These are phyloP conservation scores for Geranium brycei DNA, from an alignment of 345 rosid genomes.

Conservation along the genomic window DNA sequence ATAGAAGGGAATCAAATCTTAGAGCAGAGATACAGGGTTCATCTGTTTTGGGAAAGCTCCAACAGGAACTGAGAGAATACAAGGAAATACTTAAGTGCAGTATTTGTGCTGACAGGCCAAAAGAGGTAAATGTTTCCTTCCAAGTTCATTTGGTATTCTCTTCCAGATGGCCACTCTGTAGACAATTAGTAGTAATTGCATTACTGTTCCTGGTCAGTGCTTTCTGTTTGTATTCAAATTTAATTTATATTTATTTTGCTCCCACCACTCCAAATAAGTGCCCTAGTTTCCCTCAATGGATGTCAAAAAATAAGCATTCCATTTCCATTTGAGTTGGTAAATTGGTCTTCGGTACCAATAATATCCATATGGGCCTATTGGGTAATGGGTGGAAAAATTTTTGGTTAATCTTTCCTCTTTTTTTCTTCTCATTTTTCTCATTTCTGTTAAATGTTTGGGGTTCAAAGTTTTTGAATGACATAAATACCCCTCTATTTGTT, in stretches of 20 bases:
- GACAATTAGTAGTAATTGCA: not conserved
- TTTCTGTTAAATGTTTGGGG: no score
- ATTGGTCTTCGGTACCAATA: no score
- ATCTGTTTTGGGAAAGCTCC: slow-evolving; percentile 55
- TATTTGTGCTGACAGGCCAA: slow-evolving; percentile 69
- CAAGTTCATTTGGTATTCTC: not conserved
- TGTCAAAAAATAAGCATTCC: no score
- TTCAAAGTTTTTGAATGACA: no score
- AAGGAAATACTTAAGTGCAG: slow-evolving; percentile 83
- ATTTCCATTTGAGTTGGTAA: no score
- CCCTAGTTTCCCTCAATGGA: no score
- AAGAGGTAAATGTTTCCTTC: slow-evolving; percentile 46
- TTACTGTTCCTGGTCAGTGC: not conserved
- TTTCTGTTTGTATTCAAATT: not conserved
- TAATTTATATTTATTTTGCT: not conserved
- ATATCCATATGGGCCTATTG: no score
- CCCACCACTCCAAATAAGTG: not conserved
- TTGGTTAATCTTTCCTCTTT: no score
- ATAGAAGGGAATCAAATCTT: slow-evolving; percentile 54
- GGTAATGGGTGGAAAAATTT: no score
- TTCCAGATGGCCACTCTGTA: not conserved
- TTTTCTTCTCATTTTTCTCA: no score
- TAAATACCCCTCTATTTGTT: no score
- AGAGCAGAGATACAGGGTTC: slow-evolving; percentile 56
- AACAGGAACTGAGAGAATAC: slow-evolving; percentile 71